phyloP scores from a whole-genome alignment of 805 yeast species.

The Yueomyces sp. region DNA sequence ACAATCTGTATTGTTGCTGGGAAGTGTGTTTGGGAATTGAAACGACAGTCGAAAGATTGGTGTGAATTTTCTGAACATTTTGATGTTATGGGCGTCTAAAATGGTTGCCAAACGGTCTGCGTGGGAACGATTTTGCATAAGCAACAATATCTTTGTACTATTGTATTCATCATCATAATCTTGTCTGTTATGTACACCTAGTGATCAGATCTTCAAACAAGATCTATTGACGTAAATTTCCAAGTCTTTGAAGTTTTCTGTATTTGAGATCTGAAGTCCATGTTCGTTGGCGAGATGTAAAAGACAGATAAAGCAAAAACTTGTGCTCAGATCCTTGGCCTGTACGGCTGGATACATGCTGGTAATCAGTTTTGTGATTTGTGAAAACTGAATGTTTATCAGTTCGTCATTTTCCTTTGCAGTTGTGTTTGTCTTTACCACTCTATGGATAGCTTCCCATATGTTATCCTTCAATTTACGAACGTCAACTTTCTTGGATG shows the following conservation, averaged over 20 bases:
- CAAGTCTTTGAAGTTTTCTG: constrained; percentile 24
- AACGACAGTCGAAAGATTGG: no score
- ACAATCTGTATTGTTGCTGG: no score
- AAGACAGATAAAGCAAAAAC: constrained; percentile 74
- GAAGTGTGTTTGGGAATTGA: no score
- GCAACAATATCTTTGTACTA: no score
- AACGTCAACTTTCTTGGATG: constrained; percentile 72
- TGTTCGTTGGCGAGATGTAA: constrained; percentile 81
- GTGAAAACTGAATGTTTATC: constrained; percentile 26
- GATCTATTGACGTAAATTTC: background rate
- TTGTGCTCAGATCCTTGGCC: constrained; percentile 60
- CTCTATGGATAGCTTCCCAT: constrained; percentile 41
- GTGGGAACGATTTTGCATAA: no score
- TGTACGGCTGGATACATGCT: constrained; percentile 42
- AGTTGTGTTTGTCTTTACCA: constrained; percentile 5
- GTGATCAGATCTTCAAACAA: no score
- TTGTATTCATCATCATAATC: no score
- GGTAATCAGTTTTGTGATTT: constrained; percentile 36
- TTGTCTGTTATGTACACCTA: no score
- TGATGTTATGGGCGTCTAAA: no score
- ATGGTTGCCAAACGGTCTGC: no score
- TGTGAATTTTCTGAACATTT: no score
- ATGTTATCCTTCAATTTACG: constrained; percentile 57
- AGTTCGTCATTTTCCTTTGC: background rate
- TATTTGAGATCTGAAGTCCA: constrained; percentile 45